Conservation (phyloP, 2,329 filamentous ascomycete genomes). For the Magnaporthiopsis incrustans region DNA sequence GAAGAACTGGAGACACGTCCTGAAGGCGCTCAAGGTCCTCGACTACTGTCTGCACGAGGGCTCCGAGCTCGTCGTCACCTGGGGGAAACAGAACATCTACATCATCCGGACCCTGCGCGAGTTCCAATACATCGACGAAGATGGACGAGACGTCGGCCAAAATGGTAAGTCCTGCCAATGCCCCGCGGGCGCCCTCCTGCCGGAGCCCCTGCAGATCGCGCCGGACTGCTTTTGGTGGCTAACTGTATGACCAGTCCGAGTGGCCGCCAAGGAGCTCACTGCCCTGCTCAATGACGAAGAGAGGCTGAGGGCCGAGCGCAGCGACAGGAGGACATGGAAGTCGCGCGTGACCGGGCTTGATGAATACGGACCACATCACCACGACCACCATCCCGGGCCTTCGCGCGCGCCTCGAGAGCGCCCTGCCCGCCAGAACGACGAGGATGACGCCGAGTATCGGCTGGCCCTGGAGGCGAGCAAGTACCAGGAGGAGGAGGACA, state of each 20-base stretch:
- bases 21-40: constrained; percentile 94
- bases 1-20: constrained; percentile 97
- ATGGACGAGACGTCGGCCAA: constrained; percentile 88
- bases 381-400: constrained; percentile 20
- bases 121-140: constrained; percentile 94
- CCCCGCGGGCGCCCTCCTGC: not conserved
- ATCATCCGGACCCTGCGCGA: constrained; percentile 98
- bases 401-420: constrained; percentile 18
- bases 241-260: constrained; percentile 59
- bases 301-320: constrained; percentile 78
- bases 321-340: constrained; percentile 92
- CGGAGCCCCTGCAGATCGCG: not conserved
- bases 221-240: constrained; percentile 2
- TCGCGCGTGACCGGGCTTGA: constrained; percentile 90
- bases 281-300: constrained; percentile 90
- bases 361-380: constrained; percentile 53
- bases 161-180: constrained; percentile 58
- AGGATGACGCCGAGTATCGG: constrained; percentile 87
- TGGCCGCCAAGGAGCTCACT: constrained; percentile 93
- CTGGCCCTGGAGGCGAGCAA: constrained; percentile 93
- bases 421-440: constrained; percentile 51
- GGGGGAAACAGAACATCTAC: constrained; percentile 96
- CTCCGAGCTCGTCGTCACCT: constrained; percentile 91
- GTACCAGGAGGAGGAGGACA: constrained; percentile 86
- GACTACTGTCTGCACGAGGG: constrained; percentile 98